Percentiles rank a stretch among this genome's conserved stretches.
These are phyloP conservation scores for Pseudofabraea citricarpa DNA, from an alignment of 2,329 filamentous ascomycete species.

Conservation along the genomic window DNA sequence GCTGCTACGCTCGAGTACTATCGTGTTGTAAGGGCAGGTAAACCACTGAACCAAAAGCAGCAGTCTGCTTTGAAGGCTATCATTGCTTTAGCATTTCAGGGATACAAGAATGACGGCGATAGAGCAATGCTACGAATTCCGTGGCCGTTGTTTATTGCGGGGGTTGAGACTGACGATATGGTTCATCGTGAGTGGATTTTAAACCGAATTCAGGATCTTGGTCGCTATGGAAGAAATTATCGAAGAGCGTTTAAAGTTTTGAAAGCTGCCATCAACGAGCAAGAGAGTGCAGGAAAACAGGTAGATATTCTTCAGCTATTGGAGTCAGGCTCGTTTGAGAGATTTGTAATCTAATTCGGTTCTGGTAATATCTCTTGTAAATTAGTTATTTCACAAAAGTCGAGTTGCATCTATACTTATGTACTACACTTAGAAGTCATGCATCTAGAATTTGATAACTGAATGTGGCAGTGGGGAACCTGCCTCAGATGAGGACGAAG, in stretches of 20 bases:
- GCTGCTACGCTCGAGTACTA: slow-evolving; percentile 28
- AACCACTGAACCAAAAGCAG: neutral
- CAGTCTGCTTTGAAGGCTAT: slow-evolving; percentile 15
- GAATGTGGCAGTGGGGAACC: no score
- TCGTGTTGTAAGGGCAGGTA: slow-evolving; percentile 11
- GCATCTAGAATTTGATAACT: no score
- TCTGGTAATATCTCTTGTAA: no score
- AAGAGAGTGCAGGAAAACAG: neutral
- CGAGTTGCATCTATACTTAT: no score
- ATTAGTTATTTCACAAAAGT: no score
- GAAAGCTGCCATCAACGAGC: slow-evolving; percentile 17
- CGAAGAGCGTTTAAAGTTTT: slow-evolving; percentile 27
- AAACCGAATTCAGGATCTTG: slow-evolving; percentile 25
- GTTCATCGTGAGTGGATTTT: slow-evolving; percentile 31
- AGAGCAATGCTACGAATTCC: slow-evolving; percentile 28
- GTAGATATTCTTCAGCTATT: neutral
- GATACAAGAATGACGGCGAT: slow-evolving; percentile 28
- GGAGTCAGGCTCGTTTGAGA: neutral
- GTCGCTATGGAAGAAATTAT: slow-evolving; percentile 28
- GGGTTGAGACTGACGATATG: slow-evolving; percentile 29
- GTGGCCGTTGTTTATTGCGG: slow-evolving; percentile 32
- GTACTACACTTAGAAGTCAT: no score
- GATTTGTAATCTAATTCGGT: slow-evolving; percentile 1
- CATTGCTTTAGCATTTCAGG: slow-evolving; percentile 29
- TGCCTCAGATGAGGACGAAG: no score